phyloP scores from a whole-genome alignment of 78 protist species.

The Planoprotostelium fungivorum region DNA sequence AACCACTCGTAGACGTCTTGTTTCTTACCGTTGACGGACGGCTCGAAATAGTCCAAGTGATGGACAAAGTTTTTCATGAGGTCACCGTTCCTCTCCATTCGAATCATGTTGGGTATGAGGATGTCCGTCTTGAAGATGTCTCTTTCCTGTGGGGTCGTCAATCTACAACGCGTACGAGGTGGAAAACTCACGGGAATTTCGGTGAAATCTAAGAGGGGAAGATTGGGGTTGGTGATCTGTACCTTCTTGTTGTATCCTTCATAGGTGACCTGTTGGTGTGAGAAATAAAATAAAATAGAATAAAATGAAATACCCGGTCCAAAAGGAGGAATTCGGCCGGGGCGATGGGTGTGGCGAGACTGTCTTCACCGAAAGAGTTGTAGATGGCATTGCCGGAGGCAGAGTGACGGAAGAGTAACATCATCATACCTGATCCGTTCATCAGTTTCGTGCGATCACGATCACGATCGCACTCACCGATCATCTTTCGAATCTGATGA shows the following conservation, averaged over 20 bases:
- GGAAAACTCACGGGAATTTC: neutral
- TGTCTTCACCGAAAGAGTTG: neutral
- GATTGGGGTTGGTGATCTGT: neutral
- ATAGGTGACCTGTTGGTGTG: neutral
- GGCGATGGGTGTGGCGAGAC: neutral
- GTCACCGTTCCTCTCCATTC: neutral
- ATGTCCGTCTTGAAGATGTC: neutral
- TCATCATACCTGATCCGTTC: neutral
- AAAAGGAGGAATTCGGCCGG: neutral
- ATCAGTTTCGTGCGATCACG: too few relatives aligned
- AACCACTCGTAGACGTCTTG: neutral
- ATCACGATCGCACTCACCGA: slow-evolving; percentile 28
- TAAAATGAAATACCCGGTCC: neutral
- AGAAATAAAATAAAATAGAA: neutral
- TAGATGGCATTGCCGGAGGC: neutral
- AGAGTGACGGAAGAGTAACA: neutral
- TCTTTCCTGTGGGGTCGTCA: neutral
- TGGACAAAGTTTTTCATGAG: neutral
- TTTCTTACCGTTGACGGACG: neutral
- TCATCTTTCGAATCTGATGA: slow-evolving; percentile 70
- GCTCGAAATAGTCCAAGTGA: neutral
- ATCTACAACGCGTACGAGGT: too few relatives aligned
- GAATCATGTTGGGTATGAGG: neutral
- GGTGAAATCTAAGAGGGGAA: neutral
- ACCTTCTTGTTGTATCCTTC: neutral